phyloP scores from a whole-genome alignment of 495 filamentous ascomycete genomes.

The Aspergillus bridgeri region DNA sequence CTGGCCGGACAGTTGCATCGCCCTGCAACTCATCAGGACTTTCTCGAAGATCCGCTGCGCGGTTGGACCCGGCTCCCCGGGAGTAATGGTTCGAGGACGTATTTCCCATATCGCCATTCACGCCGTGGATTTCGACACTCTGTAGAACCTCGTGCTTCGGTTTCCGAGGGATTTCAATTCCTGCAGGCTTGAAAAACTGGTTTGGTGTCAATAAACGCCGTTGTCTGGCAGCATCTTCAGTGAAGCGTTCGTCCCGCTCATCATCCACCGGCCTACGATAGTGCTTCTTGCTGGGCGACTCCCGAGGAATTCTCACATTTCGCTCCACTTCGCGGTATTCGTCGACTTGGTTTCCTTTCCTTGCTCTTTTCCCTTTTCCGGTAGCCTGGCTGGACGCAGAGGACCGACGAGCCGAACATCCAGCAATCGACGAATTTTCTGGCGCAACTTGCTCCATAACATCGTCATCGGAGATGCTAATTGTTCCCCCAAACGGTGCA shows the following conservation, averaged over 20 bases:
- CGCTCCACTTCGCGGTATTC: conserved; percentile 28
- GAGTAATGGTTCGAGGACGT: not conserved
- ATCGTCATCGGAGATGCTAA: conserved; percentile 15
- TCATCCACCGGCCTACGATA: conserved; percentile 10
- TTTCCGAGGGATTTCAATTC: not conserved
- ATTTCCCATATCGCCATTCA: not conserved
- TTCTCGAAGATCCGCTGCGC: conserved; percentile 22
- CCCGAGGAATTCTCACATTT: conserved; percentile 8
- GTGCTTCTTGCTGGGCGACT: not conserved
- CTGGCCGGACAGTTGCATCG: conserved; percentile 29
- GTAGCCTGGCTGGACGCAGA: conserved; percentile 21
- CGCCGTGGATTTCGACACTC: conserved; percentile 16
- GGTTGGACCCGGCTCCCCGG: conserved; percentile 8
- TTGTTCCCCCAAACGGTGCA: not conserved
- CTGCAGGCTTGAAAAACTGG: not conserved
- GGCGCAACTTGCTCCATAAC: conserved; percentile 12
- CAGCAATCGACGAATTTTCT: conserved; percentile 8
- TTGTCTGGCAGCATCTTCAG: conserved; percentile 23
- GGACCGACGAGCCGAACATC: conserved; percentile 16
- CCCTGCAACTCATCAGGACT: conserved; percentile 47
- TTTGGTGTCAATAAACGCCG: conserved; percentile 15
- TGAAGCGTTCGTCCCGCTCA: conserved; percentile 25
- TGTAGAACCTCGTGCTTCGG: conserved; percentile 5
- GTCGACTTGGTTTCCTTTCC: not conserved
- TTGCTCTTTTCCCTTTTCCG: conserved; percentile 13